A percentile compares a stretch with the other conserved stretches of the same genome.
These are phyloP conservation scores for Starmerella potacharoeniae DNA, from an alignment of 805 yeast genomes.

Conservation along the genomic window DNA sequence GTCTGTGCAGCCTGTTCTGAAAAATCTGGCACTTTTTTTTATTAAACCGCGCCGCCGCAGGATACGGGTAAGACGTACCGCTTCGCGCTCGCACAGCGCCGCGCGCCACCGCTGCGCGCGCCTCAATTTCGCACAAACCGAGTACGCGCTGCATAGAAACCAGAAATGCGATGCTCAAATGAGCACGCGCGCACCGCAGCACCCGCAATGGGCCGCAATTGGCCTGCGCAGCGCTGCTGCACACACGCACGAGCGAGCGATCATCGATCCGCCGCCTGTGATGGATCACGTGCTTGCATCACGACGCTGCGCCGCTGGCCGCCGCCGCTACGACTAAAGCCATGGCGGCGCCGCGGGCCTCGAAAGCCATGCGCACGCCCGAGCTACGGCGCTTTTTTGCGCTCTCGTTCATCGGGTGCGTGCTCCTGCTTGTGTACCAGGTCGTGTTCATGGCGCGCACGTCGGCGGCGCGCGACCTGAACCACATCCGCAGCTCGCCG, in stretches of 20 bases:
- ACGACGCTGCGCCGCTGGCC: too few species aligned
- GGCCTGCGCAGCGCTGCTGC: too few species aligned
- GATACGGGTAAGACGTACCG: background rate
- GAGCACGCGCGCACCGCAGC: too few species aligned
- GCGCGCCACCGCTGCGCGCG: background rate
- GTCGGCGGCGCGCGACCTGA: slow-evolving; percentile 24
- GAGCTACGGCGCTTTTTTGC: slow-evolving; percentile 24
- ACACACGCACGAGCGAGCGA: too few species aligned
- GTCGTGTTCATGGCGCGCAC: slow-evolving; percentile 24
- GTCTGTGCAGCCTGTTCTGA: background rate
- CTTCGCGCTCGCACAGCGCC: background rate
- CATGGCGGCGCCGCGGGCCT: too few species aligned
- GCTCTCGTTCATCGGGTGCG: slow-evolving; percentile 15
- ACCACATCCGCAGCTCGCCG: slow-evolving; percentile 19
- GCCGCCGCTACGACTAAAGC: too few species aligned
- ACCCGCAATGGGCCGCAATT: too few species aligned
- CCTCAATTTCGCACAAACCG: background rate
- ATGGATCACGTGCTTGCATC: too few species aligned
- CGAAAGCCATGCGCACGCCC: background rate
- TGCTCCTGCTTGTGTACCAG: slow-evolving; percentile 20
- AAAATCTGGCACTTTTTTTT: background rate
- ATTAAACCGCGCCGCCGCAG: background rate
- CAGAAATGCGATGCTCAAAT: too few species aligned
- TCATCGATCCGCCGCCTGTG: too few species aligned
- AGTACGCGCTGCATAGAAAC: too few species aligned